These are phyloP conservation scores for Trichosanthes truncata DNA, from an alignment of 306 rosid species.

Conservation along the genomic window DNA sequence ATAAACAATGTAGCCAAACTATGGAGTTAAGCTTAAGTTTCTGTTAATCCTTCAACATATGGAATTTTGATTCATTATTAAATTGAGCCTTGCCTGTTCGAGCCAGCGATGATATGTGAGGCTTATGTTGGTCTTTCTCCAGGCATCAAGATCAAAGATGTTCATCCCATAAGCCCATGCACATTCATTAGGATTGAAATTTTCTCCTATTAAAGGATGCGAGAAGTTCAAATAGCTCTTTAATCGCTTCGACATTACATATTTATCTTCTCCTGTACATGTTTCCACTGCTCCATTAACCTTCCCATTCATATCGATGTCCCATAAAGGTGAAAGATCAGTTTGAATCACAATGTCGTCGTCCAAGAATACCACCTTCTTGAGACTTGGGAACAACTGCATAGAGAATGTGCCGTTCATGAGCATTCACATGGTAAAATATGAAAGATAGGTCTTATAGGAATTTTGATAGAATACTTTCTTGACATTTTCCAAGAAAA, in stretches of 20 bases:
- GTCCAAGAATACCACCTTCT: conserved; percentile 89
- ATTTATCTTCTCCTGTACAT: conserved; percentile 82
- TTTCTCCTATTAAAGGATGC: conserved; percentile 61
- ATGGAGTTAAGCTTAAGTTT: neutral
- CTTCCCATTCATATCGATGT: conserved; percentile 82
- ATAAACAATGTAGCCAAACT: neutral
- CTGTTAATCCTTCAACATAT: neutral
- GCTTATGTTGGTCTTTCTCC: conserved; percentile 98
- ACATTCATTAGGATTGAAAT: conserved; percentile 65
- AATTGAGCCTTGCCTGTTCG: conserved; percentile 38
- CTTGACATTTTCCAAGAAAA: neutral
- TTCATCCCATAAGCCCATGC: conserved; percentile 99
- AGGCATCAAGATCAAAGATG: conserved; percentile 87
- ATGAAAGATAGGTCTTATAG: neutral
- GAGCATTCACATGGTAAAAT: neutral
- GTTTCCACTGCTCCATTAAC: conserved; percentile 98
- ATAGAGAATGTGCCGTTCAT: neutral
- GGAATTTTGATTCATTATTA: neutral
- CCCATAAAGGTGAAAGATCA: conserved; percentile 98
- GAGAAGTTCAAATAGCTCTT: conserved; percentile 96
- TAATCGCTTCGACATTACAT: conserved; percentile 87
- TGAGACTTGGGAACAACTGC: conserved; percentile 92
- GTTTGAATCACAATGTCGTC: conserved; percentile 94
- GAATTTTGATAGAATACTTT: neutral
- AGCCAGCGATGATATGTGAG: conserved; percentile 76